Base-by-base conservation (phyloP, 2,329 filamentous ascomycete genomes). In the Aspergillus fructus region DNA sequence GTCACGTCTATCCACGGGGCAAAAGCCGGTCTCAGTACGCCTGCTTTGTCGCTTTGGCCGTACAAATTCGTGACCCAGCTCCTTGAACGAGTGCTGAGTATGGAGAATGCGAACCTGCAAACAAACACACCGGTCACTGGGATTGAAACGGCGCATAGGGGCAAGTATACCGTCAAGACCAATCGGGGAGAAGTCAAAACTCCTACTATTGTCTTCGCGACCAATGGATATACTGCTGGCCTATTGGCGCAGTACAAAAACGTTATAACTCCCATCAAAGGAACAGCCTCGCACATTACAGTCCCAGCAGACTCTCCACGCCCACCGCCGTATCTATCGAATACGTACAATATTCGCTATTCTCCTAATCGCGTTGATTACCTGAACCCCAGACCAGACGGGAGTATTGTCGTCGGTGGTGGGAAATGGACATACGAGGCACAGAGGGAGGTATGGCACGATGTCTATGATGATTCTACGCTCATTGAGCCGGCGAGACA, bases 401-500 rank as follows among this genome's bases (percentile, higher is more conserved):
- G 49, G 3, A 17, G 49, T 11, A 42, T 50, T 21, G 37, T 50
- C 13, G 37, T 50, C 2, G 37, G 49, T 0, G 49, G 49, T 7
- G 49, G 37, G 3, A 21, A 42, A 27, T 24, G 13, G 13, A 40
- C 23, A 3, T 50, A 46, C 19, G 13, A 17, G 0, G 12, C 59
- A 0, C 60, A 61, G 6, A 58, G 60, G 17, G 61, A 67, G 4
- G 64, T 71, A 49, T 70, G 86, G 88, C 71, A 79, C 74, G n/a
- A 67, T 62, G 23, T 68, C 79, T 52, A 69, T 12, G 69, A 76
- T 50, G 83, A 88, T 64, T 66, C 73, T 6, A 66, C 71, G 5
- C 79, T 87, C 13, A 81, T 83, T 33, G 67, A 73, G 3, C 61
- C 74, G 82, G 45, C 68, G 62, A 54, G 74, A 74, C 2, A 79